Conservation (phyloP, 768 basidiomycete species). For the Lentinula lateritia region DNA sequence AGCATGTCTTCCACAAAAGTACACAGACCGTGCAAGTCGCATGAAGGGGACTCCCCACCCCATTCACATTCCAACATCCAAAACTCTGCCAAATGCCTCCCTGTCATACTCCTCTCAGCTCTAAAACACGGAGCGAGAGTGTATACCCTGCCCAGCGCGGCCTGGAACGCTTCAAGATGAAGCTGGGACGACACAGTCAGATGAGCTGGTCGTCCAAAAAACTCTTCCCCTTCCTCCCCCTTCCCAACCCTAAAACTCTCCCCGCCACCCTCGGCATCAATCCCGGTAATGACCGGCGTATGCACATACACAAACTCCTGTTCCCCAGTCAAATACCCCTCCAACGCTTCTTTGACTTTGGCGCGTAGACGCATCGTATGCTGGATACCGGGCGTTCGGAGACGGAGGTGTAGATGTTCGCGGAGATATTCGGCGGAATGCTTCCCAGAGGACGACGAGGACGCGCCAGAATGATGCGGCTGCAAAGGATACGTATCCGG, state of each 20-base stretch:
- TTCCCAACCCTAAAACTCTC: constrained; percentile 73
- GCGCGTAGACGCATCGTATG: constrained; percentile 21
- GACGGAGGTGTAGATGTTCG: constrained; percentile 83
- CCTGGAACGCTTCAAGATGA: constrained; percentile 85
- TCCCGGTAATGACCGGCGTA: constrained; percentile 84
- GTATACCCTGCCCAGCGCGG: constrained; percentile 78
- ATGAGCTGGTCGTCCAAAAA: constrained; percentile 73
- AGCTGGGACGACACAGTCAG: constrained; percentile 95
- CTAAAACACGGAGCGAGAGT: constrained; percentile 93
- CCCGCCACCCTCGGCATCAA: constrained; percentile 95
- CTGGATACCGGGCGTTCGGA: constrained; percentile 66
- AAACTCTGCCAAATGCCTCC: constrained; percentile 93
- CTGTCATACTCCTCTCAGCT: constrained; percentile 84
- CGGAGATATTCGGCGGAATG: constrained; percentile 76
- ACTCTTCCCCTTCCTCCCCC: constrained; percentile 28
- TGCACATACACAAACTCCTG: constrained; percentile 76
- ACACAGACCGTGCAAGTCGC: constrained; percentile 12
- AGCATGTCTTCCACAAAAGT: constrained; percentile 49
- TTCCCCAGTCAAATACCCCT: constrained; percentile 41
- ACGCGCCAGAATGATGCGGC: background rate
- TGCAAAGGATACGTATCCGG: constrained; percentile 28
- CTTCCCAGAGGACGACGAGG: constrained; percentile 68
- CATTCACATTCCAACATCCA: constrained; percentile 99
- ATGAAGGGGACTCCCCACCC: constrained; percentile 9
- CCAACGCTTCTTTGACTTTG: constrained; percentile 58